Evolutionary conservation across 441 rosid species (phyloP).

Genomic region (Brassica balearica): DNA sequence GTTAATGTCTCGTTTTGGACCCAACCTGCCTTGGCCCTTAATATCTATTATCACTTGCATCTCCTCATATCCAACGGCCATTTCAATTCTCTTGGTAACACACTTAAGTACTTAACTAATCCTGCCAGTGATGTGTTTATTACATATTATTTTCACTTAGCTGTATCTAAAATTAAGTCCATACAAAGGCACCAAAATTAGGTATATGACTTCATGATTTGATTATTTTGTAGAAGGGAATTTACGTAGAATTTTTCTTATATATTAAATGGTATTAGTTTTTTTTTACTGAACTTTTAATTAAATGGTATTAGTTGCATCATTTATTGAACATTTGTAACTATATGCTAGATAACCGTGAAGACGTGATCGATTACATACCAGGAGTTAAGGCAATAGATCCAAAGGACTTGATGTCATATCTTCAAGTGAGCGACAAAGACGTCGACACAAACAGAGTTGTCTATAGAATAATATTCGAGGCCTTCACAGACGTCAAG

Average conservation of each 20-base stretch:
- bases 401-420: conserved; percentile 59
- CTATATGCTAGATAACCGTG: conserved; percentile 47
- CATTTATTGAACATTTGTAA: not conserved
- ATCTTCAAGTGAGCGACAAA: conserved; percentile 54
- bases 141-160: not conserved
- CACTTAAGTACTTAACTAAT: conserved; percentile 1
- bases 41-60: conserved; percentile 62
- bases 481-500: conserved; percentile 52
- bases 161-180: not conserved
- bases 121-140: not conserved
- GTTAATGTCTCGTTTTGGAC: conserved; percentile 74
- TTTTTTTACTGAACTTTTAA: too few species aligned
- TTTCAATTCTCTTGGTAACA: conserved; percentile 56
- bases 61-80: conserved; percentile 61
- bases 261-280: conserved; percentile 31
- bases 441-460: conserved; percentile 47
- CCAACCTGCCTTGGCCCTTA: conserved; percentile 65
- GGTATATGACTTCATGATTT: not conserved
- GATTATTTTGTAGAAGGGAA: too few species aligned
- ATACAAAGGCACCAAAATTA: not conserved
- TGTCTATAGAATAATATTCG: conserved; percentile 50
- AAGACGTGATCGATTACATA: conserved; percentile 59
- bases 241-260: conserved; percentile 27
- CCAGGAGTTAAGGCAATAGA: conserved; percentile 61
- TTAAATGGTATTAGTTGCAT: too few species aligned